These are phyloP conservation scores for Microbotryomycetes sp. DNA, from an alignment of 1,284 basidiomycete species.

Conservation along the genomic window DNA sequence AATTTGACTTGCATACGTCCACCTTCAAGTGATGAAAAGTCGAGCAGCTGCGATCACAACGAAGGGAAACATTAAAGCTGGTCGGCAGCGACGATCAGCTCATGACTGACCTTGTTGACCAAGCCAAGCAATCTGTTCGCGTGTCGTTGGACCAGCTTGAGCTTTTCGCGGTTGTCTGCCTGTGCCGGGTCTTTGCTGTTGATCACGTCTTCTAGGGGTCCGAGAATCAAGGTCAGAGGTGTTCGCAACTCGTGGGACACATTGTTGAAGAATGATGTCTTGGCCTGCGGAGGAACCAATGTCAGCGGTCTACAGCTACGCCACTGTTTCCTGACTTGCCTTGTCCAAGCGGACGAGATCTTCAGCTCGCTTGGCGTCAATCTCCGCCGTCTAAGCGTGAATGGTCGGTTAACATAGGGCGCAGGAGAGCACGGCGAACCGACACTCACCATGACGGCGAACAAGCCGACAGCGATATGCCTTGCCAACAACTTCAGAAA, in stretches of 20 bases:
- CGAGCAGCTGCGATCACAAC: constrained; percentile 38
- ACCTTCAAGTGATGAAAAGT: constrained; percentile 31
- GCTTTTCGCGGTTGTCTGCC: constrained; percentile 37
- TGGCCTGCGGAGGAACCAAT: constrained; percentile 5
- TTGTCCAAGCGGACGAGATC: constrained; percentile 44
- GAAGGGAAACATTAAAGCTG: constrained; percentile 34
- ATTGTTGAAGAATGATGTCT: constrained; percentile 40
- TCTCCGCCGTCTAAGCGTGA: constrained; percentile 38
- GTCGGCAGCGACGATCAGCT: constrained; percentile 38
- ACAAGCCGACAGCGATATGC: constrained; percentile 24
- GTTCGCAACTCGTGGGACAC: constrained; percentile 44
- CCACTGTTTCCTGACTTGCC: constrained; percentile 37
- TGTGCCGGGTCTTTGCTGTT: constrained; percentile 33
- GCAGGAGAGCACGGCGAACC: background rate
- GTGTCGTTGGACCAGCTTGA: constrained; percentile 29
- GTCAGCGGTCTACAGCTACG: background rate
- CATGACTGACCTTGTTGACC: constrained; percentile 23
- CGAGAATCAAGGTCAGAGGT: constrained; percentile 42
- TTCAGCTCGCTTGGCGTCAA: constrained; percentile 40
- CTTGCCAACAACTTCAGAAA: constrained; percentile 22
- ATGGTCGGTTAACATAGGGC: background rate
- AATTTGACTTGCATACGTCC: constrained; percentile 40
- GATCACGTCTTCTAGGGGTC: constrained; percentile 31
- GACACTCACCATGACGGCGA: constrained; percentile 13
- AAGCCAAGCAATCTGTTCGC: constrained; percentile 16